Percentiles rank a stretch among this genome's conserved stretches.
Conservation (phyloP, 2,329 filamentous ascomycete species). For the Didymella segeticola region DNA sequence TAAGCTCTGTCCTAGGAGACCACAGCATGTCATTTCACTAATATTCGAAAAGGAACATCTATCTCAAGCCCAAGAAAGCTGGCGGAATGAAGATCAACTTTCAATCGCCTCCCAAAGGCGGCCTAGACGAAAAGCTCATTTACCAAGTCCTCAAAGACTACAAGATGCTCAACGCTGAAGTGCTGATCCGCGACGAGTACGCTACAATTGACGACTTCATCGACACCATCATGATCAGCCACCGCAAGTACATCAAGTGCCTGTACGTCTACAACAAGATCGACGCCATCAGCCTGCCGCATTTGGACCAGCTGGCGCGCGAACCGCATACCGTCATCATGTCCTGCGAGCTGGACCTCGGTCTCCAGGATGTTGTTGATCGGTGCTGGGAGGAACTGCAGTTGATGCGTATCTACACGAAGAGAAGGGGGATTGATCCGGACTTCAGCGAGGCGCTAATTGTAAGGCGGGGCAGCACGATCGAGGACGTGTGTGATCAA, state of each 20-base stretch:
- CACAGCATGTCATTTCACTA: not conserved
- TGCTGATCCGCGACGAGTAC: conserved; percentile 92
- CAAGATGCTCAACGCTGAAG: conserved; percentile 97
- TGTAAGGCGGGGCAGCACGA: conserved; percentile 83
- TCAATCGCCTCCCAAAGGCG: conserved; percentile 81
- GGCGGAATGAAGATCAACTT: conserved; percentile 99
- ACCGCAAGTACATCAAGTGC: conserved; percentile 93
- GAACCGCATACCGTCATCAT: conserved; percentile 96
- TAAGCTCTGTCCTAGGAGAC: conserved; percentile 53
- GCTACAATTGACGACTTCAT: conserved; percentile 97
- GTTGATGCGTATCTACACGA: conserved; percentile 83
- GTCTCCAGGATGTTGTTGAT: conserved; percentile 91
- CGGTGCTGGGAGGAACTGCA: conserved; percentile 92
- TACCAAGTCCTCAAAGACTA: conserved; percentile 98
- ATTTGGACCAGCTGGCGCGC: conserved; percentile 87
- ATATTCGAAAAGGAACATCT: conserved; percentile 79
- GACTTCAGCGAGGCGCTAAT: conserved; percentile 92
- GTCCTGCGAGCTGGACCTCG: conserved; percentile 94
- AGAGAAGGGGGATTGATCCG: conserved; percentile 89
- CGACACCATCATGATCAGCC: conserved; percentile 99
- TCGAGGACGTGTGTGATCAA: conserved; percentile 96
- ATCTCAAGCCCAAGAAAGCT: conserved; percentile 92
- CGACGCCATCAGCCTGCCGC: conserved; percentile 91
- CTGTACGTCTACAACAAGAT: conserved; percentile 99
- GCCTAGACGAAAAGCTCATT: conserved; percentile 96